These are phyloP conservation scores for Penicillium sp. DNA, from an alignment of 2,329 filamentous ascomycete genomes.

Conservation along the genomic window DNA sequence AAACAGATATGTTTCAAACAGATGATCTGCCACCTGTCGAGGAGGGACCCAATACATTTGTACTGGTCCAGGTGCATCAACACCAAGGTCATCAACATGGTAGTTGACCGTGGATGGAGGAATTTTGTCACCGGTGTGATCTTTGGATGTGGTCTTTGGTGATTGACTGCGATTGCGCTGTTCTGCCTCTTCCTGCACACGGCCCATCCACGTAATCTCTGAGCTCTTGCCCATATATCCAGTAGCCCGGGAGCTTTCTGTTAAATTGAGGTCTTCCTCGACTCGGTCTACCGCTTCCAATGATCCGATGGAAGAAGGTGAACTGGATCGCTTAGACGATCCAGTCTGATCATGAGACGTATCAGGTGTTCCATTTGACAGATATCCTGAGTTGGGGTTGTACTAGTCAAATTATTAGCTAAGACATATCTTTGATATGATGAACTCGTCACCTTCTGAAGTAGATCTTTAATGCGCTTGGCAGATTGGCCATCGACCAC, in stretches of 20 bases:
- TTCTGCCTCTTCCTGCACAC: slow-evolving; percentile 2
- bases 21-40: slow-evolving; percentile 31
- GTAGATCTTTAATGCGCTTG: not conserved
- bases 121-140: not conserved
- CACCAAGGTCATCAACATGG: slow-evolving; percentile 38
- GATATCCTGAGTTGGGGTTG: not conserved
- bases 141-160: not conserved
- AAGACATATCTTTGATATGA: not conserved
- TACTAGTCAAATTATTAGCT: not conserved
- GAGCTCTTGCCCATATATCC: slow-evolving; percentile 18
- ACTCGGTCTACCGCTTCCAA: slow-evolving; percentile 11
- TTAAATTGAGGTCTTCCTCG: slow-evolving; percentile 11
- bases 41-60: slow-evolving; percentile 37
- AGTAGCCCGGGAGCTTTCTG: slow-evolving; percentile 8
- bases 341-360: not conserved
- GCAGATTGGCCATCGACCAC: not conserved
- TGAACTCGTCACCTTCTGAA: slow-evolving; percentile 2
- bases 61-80: slow-evolving; percentile 33
- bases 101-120: slow-evolving; percentile 21
- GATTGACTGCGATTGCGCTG: not conserved
- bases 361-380: not conserved
- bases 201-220: slow-evolving; percentile 15
- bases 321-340: slow-evolving; percentile 1
- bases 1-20: slow-evolving; percentile 37
- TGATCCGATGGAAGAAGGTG: slow-evolving; percentile 11